These are phyloP conservation scores for Melaleuca alternifolia DNA, from an alignment of 345 rosid genomes.

Conservation along the genomic window DNA sequence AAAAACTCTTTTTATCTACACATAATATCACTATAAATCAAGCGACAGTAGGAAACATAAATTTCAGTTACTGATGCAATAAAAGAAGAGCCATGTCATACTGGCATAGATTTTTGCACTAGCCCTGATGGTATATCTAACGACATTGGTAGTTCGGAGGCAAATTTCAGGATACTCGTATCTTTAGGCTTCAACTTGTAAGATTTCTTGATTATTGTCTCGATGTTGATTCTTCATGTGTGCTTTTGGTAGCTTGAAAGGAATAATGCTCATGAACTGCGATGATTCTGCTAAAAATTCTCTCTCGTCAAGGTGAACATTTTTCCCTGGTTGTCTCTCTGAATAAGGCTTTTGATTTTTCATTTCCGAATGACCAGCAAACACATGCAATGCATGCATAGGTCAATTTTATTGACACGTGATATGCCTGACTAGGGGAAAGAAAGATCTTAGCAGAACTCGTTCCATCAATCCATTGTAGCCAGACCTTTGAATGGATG, in stretches of 20 bases:
- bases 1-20: conserved; percentile 27
- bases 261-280: conserved; percentile 55
- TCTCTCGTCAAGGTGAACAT: conserved; percentile 45
- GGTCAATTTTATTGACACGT: background rate
- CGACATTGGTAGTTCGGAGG: conserved; percentile 72
- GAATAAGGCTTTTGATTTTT: too few species aligned
- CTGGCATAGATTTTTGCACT: conserved; percentile 51
- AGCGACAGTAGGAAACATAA: conserved; percentile 2
- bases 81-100: conserved; percentile 24
- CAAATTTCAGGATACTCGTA: conserved; percentile 2
- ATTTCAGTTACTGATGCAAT: conserved; percentile 23
- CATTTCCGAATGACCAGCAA: too few species aligned
- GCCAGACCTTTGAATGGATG: too few species aligned
- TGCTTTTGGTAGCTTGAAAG: conserved; percentile 39
- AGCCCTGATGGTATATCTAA: conserved; percentile 27
- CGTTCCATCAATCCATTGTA: too few species aligned
- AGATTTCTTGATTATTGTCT: background rate
- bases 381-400: too few species aligned
- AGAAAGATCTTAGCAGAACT: too few species aligned
- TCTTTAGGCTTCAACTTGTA: background rate
- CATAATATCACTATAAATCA: too few species aligned
- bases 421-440: too few species aligned
- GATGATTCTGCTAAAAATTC: conserved; percentile 33
- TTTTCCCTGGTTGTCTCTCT: too few species aligned
- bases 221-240: conserved; percentile 1